Conservation (phyloP, 805 yeast genomes). For the Suhomyces xylopsoci region DNA sequence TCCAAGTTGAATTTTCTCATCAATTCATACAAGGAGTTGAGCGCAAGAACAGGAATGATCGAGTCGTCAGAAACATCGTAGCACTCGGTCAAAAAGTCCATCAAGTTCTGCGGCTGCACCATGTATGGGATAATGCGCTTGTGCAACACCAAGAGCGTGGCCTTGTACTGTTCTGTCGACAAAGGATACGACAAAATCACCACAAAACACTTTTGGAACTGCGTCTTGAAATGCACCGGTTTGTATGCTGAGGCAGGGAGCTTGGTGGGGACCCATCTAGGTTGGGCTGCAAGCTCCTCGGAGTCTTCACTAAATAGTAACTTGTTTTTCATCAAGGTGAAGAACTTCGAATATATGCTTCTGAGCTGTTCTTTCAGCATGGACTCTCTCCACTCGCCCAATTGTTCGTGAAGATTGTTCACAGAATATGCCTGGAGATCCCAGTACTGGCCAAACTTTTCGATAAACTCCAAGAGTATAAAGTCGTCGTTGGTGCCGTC, state of each 20-base stretch:
- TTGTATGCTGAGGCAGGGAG: constrained; percentile 39
- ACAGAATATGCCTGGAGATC: constrained; percentile 79
- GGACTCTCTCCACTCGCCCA: constrained; percentile 17
- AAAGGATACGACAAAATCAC: constrained; percentile 49
- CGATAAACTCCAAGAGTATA: constrained; percentile 53
- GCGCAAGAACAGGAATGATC: constrained; percentile 68
- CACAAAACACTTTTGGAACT: constrained; percentile 71
- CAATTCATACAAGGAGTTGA: constrained; percentile 83
- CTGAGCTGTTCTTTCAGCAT: constrained; percentile 14
- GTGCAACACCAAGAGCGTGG: constrained; percentile 68
- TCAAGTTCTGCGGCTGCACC: constrained; percentile 73
- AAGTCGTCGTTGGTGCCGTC: constrained; percentile 51
- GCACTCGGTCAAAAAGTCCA: constrained; percentile 92
- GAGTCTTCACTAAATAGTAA: constrained; percentile 22
- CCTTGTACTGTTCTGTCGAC: constrained; percentile 60
- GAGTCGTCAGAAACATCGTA: constrained; percentile 50
- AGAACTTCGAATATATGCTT: constrained; percentile 35
- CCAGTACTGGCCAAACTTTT: constrained; percentile 54
- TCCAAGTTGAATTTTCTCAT: constrained; percentile 82
- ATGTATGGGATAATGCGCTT: constrained; percentile 80
- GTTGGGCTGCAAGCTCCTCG: constrained; percentile 17
- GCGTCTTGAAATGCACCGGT: constrained; percentile 49
- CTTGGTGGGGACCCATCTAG: constrained; percentile 29
- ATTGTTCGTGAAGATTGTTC: constrained; percentile 38
- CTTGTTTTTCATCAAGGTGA: constrained; percentile 34